Evolutionary conservation across 2,329 filamentous ascomycete species (phyloP), one percentile per base, ranked within the genome.

Genomic region (Trichoderma sp.): DNA sequence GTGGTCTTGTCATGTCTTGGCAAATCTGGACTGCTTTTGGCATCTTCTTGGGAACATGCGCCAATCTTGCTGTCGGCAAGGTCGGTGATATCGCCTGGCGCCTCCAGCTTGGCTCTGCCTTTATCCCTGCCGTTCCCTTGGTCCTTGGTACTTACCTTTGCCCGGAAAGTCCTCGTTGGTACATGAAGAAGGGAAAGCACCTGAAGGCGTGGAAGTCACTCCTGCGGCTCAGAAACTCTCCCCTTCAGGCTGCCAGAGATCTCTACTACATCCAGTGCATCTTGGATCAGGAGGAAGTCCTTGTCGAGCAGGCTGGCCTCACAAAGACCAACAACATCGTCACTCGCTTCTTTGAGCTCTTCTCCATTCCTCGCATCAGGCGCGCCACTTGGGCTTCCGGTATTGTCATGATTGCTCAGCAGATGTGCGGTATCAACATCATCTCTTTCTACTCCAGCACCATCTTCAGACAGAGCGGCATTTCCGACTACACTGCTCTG

Each of bases 321-420:
- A 74, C 81, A 30, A 70, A 71, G 0, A 81, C 79, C 56, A 85
- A 81, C 71, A 85, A 84, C 70, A 49, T 85, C 13, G 73, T 78
- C 51, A 84, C 81, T 10, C 84, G 87, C 18, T 85, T 87, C 54
- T 69, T 83, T 24, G 85, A 90, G 73, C 78, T 87, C 1, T 87
- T 89, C 71, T 87, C 85, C 1, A 83, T 89, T 59, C 83, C 87
- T 0, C 81, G 88, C 39, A 80, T 87, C 8, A 81, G 87, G 5
- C 83, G 87, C 51, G 91, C 90, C 0, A 91, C 89, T 0, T 83
- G 88, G 64, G 90, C 90, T 1, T 88, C 89, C 0, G 87, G 86
- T 71, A 86, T 86, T 1, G 89, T 92, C 72, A 92, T 93, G 89
- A 87, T 89, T 72, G 81, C 81, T 0, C 87, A 90, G 73, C 87